phyloP scores from a whole-genome alignment of 306 rosid species.

The Vachellia collinsii region DNA sequence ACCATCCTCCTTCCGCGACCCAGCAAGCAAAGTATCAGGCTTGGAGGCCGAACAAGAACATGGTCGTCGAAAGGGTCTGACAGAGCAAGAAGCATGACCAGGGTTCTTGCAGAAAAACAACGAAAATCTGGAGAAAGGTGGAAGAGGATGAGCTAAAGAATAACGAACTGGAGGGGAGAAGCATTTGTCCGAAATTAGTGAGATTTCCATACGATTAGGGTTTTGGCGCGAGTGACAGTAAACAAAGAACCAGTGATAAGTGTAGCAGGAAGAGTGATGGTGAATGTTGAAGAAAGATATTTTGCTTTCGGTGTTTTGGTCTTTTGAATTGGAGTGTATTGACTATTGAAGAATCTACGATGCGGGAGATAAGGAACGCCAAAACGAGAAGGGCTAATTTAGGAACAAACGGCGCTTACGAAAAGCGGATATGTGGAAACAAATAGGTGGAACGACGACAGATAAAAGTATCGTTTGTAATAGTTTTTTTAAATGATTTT shows the following conservation, averaged over 20 bases:
- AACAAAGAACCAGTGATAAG: not conserved
- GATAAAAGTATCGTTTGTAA: too few relatives aligned
- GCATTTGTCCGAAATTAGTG: constrained; percentile 45
- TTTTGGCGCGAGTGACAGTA: constrained; percentile 23
- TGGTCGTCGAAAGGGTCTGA: constrained; percentile 35
- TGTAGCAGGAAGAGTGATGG: not conserved
- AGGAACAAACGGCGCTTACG: not conserved
- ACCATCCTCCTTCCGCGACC: constrained; percentile 49
- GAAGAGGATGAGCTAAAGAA: constrained; percentile 45
- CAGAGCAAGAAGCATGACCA: constrained; percentile 14
- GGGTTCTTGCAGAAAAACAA: constrained; percentile 35
- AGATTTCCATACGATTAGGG: constrained; percentile 65
- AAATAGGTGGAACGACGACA: too few relatives aligned
- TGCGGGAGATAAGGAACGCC: not conserved
- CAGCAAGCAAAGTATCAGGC: constrained; percentile 73
- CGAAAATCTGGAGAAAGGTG: constrained; percentile 39
- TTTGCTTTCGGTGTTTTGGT: not conserved
- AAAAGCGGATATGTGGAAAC: too few relatives aligned
- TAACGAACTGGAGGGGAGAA: constrained; percentile 50
- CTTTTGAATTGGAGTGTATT: not conserved
- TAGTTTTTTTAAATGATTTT: too few relatives aligned
- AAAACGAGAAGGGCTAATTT: not conserved
- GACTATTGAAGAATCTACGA: not conserved
- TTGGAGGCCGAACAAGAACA: constrained; percentile 60
- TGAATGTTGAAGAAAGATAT: not conserved